Conservation (phyloP, 2,329 filamentous ascomycete genomes). For the Botrytis elliptica region DNA sequence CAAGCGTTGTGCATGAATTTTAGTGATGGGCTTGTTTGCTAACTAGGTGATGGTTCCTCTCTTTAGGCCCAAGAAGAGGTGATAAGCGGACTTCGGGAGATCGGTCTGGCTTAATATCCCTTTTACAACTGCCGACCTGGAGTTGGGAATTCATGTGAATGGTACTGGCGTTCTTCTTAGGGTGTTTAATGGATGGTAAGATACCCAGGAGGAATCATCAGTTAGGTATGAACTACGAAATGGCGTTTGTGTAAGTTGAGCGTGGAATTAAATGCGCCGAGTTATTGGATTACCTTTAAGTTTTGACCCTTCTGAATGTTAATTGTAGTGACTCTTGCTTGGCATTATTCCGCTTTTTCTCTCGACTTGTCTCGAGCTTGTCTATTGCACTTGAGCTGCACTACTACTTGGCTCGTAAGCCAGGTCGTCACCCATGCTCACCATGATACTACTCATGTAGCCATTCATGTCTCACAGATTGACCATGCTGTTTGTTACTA, state of each 20-base stretch:
- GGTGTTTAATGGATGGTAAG: not conserved
- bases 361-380: not conserved
- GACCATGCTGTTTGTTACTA: not conserved
- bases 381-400: not conserved
- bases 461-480: not conserved
- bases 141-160: not conserved
- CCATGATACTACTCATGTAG: not conserved
- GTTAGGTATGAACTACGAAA: not conserved
- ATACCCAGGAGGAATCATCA: constrained; percentile 2
- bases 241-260: not conserved
- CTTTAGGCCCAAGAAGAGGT: constrained; percentile 22
- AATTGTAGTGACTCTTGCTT: not conserved
- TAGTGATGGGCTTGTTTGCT: constrained; percentile 21
- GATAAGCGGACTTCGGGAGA: constrained; percentile 13
- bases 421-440: not conserved
- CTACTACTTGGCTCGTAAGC: not conserved
- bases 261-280: not conserved
- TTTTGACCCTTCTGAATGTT: not conserved
- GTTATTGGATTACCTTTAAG: not conserved
- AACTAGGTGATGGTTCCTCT: constrained; percentile 11
- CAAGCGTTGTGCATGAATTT: not conserved
- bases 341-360: not conserved
- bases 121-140: not conserved
- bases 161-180: not conserved
- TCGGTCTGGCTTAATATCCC: constrained; percentile 15